Evolutionary conservation across 176 grass and related monocot genomes (phyloP), one percentile per base, ranked within the genome.

Genomic region (Juncus effusus): DNA sequence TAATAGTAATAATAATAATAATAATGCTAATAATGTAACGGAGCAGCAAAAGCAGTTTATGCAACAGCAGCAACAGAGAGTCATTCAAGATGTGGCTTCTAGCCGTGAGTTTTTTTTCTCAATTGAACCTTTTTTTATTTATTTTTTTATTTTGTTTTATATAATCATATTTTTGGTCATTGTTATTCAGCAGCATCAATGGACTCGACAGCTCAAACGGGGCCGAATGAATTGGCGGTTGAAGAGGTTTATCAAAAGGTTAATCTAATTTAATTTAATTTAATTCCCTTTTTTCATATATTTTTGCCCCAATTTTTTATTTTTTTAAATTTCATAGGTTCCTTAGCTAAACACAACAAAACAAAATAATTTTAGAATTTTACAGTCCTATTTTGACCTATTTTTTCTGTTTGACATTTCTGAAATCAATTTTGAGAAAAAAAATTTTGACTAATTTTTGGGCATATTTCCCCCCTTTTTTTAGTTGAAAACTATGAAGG

Each of bases 211-310:
- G 84, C 84, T 77, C 91, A 96, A 82, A 85, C 87, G 59, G 84
- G 76, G 71, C 65, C 77, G 65, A 10, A 56, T 67, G 69, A 56
- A 65, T 87, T 90, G 85, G 65, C 52, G 68, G 86, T 87, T 55
- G 91, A 96, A 79, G 91, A 91, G 65, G 37, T 63, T 38, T 96
- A 91, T 75, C 82, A 96, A 75, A 91, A 74, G 87, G 91, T 91
- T 13, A 42, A 78, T 45, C 51, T 59, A 45, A 67, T 15, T 65
- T 60, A 14, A 61, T 47, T 60, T 36, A 13, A 13, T 40, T 35
- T 42, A 61, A n/a, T 40, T 49, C 38, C 36, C 80, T 44, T 75
- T 85, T 13, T 40, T 38, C 7, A 42, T 75, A 7, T 12, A n/a
- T 71, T 78, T 19, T 74, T 28, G 19, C 19, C 19, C 19, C 19